A percentile compares a stretch with the other conserved stretches of the same genome.
These are phyloP conservation scores for Solanum medicagineum DNA, from an alignment of 257 asterid species.

Conservation along the genomic window DNA sequence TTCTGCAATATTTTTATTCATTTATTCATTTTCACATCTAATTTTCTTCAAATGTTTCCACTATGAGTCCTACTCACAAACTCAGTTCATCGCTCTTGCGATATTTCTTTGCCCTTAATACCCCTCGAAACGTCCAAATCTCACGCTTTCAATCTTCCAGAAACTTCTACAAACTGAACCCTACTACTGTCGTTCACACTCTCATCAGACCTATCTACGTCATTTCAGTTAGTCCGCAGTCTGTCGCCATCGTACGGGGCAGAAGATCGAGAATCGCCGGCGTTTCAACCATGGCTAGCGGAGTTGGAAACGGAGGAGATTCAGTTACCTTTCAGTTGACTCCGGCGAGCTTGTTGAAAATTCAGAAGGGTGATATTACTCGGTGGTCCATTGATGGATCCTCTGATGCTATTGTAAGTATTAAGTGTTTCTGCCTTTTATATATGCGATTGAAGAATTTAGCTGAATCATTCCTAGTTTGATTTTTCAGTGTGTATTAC, in stretches of 20 bases:
- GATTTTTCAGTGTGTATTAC: not conserved
- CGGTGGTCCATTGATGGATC: conserved; percentile 78
- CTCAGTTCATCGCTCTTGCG: conserved; percentile 6
- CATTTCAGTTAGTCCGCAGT: conserved; percentile 6
- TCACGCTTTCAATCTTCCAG: not conserved
- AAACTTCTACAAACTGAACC: not conserved
- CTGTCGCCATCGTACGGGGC: conserved; percentile 4
- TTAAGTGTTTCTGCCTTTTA: conserved; percentile 8
- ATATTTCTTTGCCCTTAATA: conserved; percentile 5
- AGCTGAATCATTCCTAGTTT: not conserved
- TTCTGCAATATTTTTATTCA: too few species aligned
- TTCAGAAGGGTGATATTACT: conserved; percentile 82
- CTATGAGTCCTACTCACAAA: not conserved
- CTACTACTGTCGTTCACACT: conserved; percentile 1
- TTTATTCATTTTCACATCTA: too few species aligned
- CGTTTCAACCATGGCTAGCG: conserved; percentile 47
- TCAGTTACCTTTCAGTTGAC: conserved; percentile 35
- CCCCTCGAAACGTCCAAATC: conserved; percentile 5
- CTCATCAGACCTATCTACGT: conserved; percentile 15
- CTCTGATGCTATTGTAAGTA: conserved; percentile 79
- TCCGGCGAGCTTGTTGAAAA: conserved; percentile 41
- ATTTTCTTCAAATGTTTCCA: too few species aligned
- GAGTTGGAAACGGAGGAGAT: conserved; percentile 10
- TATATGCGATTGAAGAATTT: not conserved
- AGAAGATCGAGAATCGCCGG: conserved; percentile 7